Base-by-base conservation (phyloP, 1,284 basidiomycete genomes). In the Taiwanofungus camphoratus region DNA sequence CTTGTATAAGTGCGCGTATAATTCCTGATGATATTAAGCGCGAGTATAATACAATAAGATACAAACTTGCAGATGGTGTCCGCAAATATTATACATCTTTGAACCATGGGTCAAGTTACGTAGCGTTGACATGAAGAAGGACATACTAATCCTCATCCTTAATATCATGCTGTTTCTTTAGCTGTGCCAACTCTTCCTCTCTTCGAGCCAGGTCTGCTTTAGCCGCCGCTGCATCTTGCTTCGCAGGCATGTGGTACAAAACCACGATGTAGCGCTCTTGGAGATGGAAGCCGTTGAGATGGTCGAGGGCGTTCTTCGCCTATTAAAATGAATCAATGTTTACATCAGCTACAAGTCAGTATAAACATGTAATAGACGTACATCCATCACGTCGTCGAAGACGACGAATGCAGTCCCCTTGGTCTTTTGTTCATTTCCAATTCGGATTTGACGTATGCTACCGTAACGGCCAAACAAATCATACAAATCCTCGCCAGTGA, bases 251-350 rank as follows among this genome's bases (percentile, higher is more conserved):
- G 62, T 99, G 95, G 59, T 96, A 98, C 21, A 99, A 71, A 12
- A 99, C 95, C 41, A 94, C 91, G 45, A 99, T 95, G 67, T 99
- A 99, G 24, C 96, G 83, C 65, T 97, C 95, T 70, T 96, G 92
- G 50, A 99, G 68, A 69, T 99, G 95, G 71, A 99, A 99, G 30
- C 95, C 96, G 58, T 99, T 99, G 60, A 99, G 66, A 64, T 96
- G 90, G 60, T 95, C 93, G 44, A 96, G 80, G 1, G 95, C 95
- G 59, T 94, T 93, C 68, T 97, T 97, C 13, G 91, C 92, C 84
- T 93, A 56, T 12, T 36, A 48, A 22, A 37, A 27, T 21, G 24
- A 33, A 24, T 15, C 18, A 27, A 39, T 39, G 4, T 16, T 44
- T 33, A 46, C 26, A 35, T 30, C 39, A 49, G n/a, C 36, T 22